phyloP scores from a whole-genome alignment of 352 stramenopile species.

The Globisporangium uncinulatum region DNA sequence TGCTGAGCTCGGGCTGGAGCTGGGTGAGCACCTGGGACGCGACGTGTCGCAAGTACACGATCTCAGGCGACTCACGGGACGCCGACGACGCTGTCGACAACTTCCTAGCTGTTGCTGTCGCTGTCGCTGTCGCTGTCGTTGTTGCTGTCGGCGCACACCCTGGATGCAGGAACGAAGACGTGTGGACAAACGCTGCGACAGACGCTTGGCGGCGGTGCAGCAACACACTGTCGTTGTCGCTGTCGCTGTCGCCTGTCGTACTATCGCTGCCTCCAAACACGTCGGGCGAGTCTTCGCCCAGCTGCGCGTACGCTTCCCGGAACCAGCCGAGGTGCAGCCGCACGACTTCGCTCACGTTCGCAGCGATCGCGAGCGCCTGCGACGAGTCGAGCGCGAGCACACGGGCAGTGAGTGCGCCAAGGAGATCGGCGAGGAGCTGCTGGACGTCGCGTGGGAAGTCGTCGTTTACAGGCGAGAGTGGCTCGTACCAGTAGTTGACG shows the following conservation, averaged over 20 bases:
- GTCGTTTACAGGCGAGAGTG: conserved; percentile 48
- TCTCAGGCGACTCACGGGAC: conserved; percentile 30
- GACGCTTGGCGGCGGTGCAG: conserved; percentile 53
- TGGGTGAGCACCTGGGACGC: conserved; percentile 57
- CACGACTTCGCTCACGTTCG: conserved; percentile 59
- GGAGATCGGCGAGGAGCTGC: conserved; percentile 57
- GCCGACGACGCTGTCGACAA: background rate
- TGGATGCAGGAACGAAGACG: conserved; percentile 58
- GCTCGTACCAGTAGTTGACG: conserved; percentile 58
- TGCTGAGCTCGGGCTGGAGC: conserved; percentile 54
- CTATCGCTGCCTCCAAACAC: conserved; percentile 39
- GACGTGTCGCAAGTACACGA: conserved; percentile 61
- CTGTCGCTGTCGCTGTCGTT: background rate
- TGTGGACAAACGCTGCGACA: conserved; percentile 45
- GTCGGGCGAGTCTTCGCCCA: conserved; percentile 50
- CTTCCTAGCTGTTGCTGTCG: conserved; percentile 11
- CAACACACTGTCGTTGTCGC: conserved; percentile 32
- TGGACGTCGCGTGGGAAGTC: conserved; percentile 63
- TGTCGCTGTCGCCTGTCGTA: background rate
- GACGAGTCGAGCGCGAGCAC: conserved; percentile 66
- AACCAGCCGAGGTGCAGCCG: conserved; percentile 77
- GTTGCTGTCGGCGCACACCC: conserved; percentile 28
- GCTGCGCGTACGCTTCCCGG: conserved; percentile 61
- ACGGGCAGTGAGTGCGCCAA: conserved; percentile 46
- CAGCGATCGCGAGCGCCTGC: conserved; percentile 52